These are phyloP conservation scores for Mycena vitilis DNA, from an alignment of 768 basidiomycete genomes.

Conservation along the genomic window DNA sequence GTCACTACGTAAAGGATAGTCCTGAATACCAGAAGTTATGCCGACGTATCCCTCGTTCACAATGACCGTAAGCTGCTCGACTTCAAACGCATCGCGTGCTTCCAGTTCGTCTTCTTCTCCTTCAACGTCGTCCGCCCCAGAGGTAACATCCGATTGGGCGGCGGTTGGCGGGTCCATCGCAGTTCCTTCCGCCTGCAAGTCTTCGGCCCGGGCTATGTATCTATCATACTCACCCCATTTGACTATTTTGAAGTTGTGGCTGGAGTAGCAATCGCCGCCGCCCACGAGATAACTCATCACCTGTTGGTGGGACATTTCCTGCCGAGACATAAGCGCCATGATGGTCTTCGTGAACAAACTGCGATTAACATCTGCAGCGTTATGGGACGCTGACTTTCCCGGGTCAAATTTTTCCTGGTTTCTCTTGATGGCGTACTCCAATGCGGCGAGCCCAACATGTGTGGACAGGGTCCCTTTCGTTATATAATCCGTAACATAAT, in stretches of 20 bases:
- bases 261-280: neutral
- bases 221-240: too few relatives aligned
- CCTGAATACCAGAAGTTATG: neutral
- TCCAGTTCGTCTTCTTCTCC: neutral
- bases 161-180: too few relatives aligned
- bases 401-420: neutral
- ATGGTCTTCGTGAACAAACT: conserved; percentile 18
- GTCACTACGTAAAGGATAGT: neutral
- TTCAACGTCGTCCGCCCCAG: neutral
- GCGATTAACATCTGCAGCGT: neutral
- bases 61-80: neutral
- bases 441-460: conserved; percentile 31
- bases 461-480: conserved; percentile 41
- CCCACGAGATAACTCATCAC: conserved; percentile 14
- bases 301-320: conserved; percentile 18
- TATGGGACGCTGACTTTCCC: neutral
- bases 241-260: too few relatives aligned
- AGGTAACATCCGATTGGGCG: too few relatives aligned
- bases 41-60: neutral
- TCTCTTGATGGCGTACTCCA: conserved; percentile 27
- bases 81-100: too few relatives aligned
- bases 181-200: too few relatives aligned
- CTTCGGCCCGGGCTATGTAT: too few relatives aligned
- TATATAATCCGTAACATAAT: conserved; percentile 51
- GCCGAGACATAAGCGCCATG: conserved; percentile 10